A percentile compares a stretch with the other conserved stretches of the same genome.
Evolutionary conservation across 2,329 filamentous ascomycete genomes (phyloP).

Genomic region (Zymoseptoria brevis): DNA sequence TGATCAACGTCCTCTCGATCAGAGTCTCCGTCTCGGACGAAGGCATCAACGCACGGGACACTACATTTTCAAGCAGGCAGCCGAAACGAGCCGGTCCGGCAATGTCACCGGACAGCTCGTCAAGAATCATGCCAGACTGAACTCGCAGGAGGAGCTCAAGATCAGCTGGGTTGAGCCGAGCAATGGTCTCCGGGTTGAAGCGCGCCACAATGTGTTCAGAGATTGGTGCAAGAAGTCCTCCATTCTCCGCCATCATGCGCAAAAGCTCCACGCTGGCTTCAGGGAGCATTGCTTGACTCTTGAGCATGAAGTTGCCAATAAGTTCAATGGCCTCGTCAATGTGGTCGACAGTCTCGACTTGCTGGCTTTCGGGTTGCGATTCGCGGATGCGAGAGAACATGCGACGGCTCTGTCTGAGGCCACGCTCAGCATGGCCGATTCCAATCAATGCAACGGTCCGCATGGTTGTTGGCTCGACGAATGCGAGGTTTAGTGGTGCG

Average conservation of each 20-base stretch:
- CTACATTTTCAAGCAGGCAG: conserved; percentile 52
- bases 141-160: conserved; percentile 55
- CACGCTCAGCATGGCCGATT: conserved; percentile 76
- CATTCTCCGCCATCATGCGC: conserved; percentile 59
- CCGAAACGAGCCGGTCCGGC: conserved; percentile 54
- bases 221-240: conserved; percentile 51
- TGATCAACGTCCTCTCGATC: conserved; percentile 51
- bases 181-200: conserved; percentile 52
- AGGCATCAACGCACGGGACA: conserved; percentile 45
- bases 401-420: conserved; percentile 65
- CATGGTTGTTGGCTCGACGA: conserved; percentile 86
- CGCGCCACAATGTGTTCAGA: conserved; percentile 54
- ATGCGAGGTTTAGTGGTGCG: conserved; percentile 53
- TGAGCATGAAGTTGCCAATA: conserved; percentile 50
- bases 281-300: conserved; percentile 45
- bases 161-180: conserved; percentile 45
- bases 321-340: conserved; percentile 80
- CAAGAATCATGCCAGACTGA: conserved; percentile 45
- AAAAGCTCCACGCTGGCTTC: conserved; percentile 52
- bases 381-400: conserved; percentile 82
- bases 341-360: conserved; percentile 59
- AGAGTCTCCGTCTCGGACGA: conserved; percentile 49
- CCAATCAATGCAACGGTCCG: conserved; percentile 82
- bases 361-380: conserved; percentile 42
- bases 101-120: conserved; percentile 43